A percentile compares a stretch with the other conserved stretches of the same genome.
Conservation (phyloP, 345 rosid genomes). For the Eucalyptus paniculata region DNA sequence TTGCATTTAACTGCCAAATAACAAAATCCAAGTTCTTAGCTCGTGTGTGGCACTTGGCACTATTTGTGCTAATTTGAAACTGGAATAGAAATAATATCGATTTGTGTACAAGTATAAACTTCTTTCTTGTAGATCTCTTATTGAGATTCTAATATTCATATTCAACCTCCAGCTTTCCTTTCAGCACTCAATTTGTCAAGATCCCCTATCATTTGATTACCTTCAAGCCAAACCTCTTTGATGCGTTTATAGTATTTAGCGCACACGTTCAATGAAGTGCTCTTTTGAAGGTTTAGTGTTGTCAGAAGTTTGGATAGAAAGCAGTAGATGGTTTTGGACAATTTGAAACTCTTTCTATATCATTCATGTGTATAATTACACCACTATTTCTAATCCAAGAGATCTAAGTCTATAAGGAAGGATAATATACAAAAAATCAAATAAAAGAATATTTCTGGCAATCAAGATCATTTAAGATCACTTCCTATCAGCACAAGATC, state of each 20-base stretch:
- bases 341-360: too few relatives aligned
- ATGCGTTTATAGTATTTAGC: constrained; percentile 31
- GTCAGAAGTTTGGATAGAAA: too few relatives aligned
- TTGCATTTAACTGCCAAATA: not conserved
- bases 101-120: not conserved
- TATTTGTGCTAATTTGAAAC: not conserved
- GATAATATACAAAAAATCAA: too few relatives aligned
- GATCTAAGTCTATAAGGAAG: too few relatives aligned
- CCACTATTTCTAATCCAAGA: too few relatives aligned
- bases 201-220: constrained; percentile 56
- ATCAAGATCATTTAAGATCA: too few relatives aligned
- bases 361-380: too few relatives aligned
- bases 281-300: constrained; percentile 53
- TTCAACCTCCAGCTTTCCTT: constrained; percentile 33
- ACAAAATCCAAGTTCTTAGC: not conserved
- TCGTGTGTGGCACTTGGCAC: not conserved
- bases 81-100: not conserved
- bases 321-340: too few relatives aligned
- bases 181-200: constrained; percentile 72
- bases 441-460: too few relatives aligned
- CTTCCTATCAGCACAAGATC: too few relatives aligned
- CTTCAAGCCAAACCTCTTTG: constrained; percentile 42
- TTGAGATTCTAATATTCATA: too few relatives aligned
- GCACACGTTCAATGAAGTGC: constrained; percentile 57
- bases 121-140: not conserved